Evolutionary conservation across 202 grass and related monocot genomes (phyloP).

Genomic region (Elaeis oleifera): DNA sequence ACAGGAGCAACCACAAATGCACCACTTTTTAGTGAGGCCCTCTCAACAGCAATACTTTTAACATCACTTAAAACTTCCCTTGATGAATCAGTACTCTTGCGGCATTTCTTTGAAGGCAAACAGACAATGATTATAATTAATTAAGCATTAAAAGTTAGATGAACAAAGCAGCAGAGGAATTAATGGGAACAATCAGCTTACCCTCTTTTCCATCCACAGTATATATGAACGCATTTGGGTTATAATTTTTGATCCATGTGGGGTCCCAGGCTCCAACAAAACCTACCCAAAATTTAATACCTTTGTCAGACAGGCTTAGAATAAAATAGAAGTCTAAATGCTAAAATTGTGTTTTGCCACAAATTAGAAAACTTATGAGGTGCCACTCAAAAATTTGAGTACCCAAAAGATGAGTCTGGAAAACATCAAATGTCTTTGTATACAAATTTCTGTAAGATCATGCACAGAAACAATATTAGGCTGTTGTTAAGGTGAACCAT

Average conservation of each 20-base stretch:
- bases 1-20: conserved; percentile 90
- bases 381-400: too few relatives aligned
- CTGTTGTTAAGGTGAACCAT: too few relatives aligned
- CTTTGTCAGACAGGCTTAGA: too few relatives aligned
- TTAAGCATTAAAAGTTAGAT: conserved; percentile 10
- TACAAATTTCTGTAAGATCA: too few relatives aligned
- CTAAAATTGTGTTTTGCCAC: too few relatives aligned
- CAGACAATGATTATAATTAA: conserved; percentile 5
- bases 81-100: conserved; percentile 45
- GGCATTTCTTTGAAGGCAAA: conserved; percentile 27
- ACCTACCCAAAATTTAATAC: conserved; percentile 38
- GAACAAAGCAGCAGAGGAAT: conserved; percentile 22
- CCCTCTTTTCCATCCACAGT: conserved; percentile 97
- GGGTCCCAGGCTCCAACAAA: conserved; percentile 95
- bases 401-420: too few relatives aligned
- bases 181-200: conserved; percentile 27
- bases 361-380: too few relatives aligned
- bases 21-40: conserved; percentile 50
- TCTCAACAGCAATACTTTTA: conserved; percentile 41
- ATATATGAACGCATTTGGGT: conserved; percentile 95
- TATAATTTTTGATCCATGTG: conserved; percentile 89
- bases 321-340: too few relatives aligned
- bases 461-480: too few relatives aligned
- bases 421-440: too few relatives aligned
- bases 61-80: conserved; percentile 26